Base-by-base conservation (phyloP, 306 rosid species). In the Myrica gale region DNA sequence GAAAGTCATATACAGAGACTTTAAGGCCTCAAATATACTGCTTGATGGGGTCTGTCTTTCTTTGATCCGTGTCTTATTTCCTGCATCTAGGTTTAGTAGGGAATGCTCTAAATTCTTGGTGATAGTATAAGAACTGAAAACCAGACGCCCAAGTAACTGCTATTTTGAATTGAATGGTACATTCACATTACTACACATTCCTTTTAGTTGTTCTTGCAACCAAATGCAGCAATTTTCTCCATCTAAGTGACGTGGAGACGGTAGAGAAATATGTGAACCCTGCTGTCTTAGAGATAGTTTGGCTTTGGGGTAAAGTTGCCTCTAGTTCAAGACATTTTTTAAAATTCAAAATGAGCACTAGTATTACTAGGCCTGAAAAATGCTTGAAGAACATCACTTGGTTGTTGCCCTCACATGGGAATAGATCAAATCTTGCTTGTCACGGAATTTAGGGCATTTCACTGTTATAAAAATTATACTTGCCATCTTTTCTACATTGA, bases 11-110 rank as follows among this genome's bases (percentile, higher is more conserved):
- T 92, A 90, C 74, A 86, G 97, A 89, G 98, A 95, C 85, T 92
- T 95, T 74, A 95, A 95, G 82, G 88, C 98, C 74, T 90, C 97
- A 12, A 95, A 95, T 80, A 95, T 95, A 73, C 85, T 95, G 71
- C 96, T 95, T 57, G 97, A 95, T 78, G 89, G 42, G 97, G 98
- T 94, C 7, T 68, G 85, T 84, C 76, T 13, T 32, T 80, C 69
- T 70, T 72, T 68, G 48, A 56, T 63, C 17, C 9, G 67, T 47
- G 13, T 43, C 53, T n/a, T 67, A 39, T 76, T 23, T 60, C 56
- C 42, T 62, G 7, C 71, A 44, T 79, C 6, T 66, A 57, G 43
- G 71, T 55, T 76, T 51, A n/a, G 58, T 2, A 15, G 10, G 0
- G 48, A 19, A 2, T 71, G 32, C 54, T 46, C 32, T 66, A 37